A percentile compares a stretch with the other conserved stretches of the same genome.
Conservation (phyloP, 805 yeast genomes). For the Zygosaccharomyces kombuchaensis region DNA sequence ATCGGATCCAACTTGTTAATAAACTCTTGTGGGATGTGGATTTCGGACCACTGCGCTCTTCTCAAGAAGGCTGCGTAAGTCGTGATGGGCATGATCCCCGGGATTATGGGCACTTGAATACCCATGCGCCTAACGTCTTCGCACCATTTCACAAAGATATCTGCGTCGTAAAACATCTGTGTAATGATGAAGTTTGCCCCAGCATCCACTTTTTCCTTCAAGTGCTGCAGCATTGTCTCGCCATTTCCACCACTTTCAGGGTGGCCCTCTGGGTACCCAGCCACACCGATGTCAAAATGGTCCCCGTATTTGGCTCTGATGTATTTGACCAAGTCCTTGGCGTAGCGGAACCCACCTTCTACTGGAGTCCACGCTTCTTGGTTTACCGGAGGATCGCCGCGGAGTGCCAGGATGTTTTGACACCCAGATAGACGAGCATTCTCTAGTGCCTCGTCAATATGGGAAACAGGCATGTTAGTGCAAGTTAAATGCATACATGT, state of each 20-base stretch:
- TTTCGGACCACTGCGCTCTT: slow-evolving; percentile 92
- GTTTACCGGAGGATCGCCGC: slow-evolving; percentile 92
- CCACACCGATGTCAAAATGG: slow-evolving; percentile 92
- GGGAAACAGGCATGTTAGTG: slow-evolving; percentile 80
- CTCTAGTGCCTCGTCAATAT: slow-evolving; percentile 79
- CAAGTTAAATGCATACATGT: slow-evolving; percentile 98
- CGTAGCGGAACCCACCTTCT: slow-evolving; percentile 77
- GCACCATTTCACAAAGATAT: slow-evolving; percentile 82
- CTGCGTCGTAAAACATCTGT: slow-evolving; percentile 95
- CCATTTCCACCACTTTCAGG: slow-evolving; percentile 69
- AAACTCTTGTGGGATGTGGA: slow-evolving; percentile 72
- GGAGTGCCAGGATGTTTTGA: slow-evolving; percentile 85
- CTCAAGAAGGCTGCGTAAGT: slow-evolving; percentile 89
- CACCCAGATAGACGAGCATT: slow-evolving; percentile 90
- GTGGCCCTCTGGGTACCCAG: slow-evolving; percentile 97
- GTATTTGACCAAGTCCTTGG: slow-evolving; percentile 77
- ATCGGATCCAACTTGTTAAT: slow-evolving; percentile 67
- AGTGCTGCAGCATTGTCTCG: slow-evolving; percentile 49
- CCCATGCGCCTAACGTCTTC: slow-evolving; percentile 63
- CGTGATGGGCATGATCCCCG: slow-evolving; percentile 99
- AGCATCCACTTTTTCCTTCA: slow-evolving; percentile 86
- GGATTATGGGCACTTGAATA: slow-evolving; percentile 80
- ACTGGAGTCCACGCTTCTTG: slow-evolving; percentile 39
- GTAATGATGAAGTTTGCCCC: slow-evolving; percentile 94
- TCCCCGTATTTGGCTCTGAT: slow-evolving; percentile 76